Percentiles rank a stretch among this genome's conserved stretches.
phyloP scores from a whole-genome alignment of 345 rosid species.

The Citrus inodora region DNA sequence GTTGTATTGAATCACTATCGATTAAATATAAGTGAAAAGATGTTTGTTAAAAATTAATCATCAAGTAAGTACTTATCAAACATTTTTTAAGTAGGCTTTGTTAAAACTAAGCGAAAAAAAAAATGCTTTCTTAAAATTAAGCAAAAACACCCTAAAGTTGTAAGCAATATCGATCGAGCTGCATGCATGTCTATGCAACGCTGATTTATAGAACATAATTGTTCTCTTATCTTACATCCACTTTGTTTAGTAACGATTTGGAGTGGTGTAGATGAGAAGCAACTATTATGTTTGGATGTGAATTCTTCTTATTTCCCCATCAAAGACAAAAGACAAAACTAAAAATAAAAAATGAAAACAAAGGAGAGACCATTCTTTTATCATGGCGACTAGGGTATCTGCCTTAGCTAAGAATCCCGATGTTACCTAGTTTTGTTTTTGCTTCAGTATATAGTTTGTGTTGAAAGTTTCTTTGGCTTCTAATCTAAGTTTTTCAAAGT shows the following conservation, averaged over 20 bases:
- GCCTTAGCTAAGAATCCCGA: not conserved
- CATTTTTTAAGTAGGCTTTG: no score
- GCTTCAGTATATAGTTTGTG: not conserved
- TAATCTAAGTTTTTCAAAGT: not conserved
- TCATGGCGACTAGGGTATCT: no score
- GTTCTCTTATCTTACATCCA: not conserved
- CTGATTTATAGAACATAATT: not conserved
- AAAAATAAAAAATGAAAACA: not conserved
- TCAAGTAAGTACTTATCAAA: no score
- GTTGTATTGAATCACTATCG: not conserved
- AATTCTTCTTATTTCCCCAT: no score
- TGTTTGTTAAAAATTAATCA: no score
- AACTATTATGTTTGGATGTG: not conserved
- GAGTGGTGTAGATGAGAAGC: not conserved
- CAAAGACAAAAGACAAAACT: no score
- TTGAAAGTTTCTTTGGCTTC: not conserved
- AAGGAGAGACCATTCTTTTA: not conserved
- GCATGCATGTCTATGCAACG: not conserved
- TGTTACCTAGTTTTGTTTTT: not conserved
- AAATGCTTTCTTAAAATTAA: no score
- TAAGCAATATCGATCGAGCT: no score
- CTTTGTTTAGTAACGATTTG: not conserved
- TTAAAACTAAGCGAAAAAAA: no score
- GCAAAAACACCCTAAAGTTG: not conserved
- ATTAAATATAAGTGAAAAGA: no score